phyloP scores from a whole-genome alignment of 257 asterid species.

The Ilex aquifolium region DNA sequence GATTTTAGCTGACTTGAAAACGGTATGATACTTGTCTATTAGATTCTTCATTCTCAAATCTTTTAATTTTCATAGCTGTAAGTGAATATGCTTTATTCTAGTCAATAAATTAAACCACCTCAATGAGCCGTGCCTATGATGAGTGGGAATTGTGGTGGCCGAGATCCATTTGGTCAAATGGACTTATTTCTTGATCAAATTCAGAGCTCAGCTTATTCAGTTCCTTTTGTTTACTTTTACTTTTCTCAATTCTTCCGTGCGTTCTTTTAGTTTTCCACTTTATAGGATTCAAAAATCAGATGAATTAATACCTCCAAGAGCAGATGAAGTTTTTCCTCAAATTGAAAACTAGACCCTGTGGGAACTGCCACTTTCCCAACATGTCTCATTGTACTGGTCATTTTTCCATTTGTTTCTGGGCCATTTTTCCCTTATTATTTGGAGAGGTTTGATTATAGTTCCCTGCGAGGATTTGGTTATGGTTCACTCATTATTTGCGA shows the following conservation, averaged over 20 bases:
- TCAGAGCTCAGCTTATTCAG: neutral
- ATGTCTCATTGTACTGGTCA: too few relatives aligned
- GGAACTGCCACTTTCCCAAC: too few relatives aligned
- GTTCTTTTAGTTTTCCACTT: too few relatives aligned
- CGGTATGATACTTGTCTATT: conserved; percentile 25
- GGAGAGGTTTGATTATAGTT: neutral
- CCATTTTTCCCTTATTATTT: neutral
- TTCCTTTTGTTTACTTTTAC: too few relatives aligned
- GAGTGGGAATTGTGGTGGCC: neutral
- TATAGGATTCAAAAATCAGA: too few relatives aligned
- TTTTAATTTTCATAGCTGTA: neutral
- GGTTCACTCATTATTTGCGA: neutral
- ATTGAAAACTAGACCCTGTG: neutral
- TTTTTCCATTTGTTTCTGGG: too few relatives aligned
- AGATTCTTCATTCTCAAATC: too few relatives aligned
- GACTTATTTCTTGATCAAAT: too few relatives aligned
- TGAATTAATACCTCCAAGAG: too few relatives aligned
- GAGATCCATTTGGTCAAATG: neutral
- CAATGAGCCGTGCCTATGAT: neutral
- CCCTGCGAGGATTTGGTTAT: too few relatives aligned
- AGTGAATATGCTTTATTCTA: neutral
- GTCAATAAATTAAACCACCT: neutral
- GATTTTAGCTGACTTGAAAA: conserved; percentile 80
- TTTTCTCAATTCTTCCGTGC: too few relatives aligned
- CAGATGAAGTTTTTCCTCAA: too few relatives aligned